phyloP scores from a whole-genome alignment of 108 stramenopile species.

The Skeletonema grethae region DNA sequence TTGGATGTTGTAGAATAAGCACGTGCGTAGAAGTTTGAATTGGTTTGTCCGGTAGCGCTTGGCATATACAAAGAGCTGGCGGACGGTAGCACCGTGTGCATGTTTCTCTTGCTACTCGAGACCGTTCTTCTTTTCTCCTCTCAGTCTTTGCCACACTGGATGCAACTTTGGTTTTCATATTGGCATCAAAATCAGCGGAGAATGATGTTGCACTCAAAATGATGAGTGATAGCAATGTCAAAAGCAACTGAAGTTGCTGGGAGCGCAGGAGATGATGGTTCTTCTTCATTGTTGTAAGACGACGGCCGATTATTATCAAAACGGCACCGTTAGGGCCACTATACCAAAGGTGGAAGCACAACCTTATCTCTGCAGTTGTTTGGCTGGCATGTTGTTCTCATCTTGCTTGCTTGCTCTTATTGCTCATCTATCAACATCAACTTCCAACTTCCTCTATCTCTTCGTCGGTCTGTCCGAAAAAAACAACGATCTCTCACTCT shows the following conservation, averaged over 20 bases:
- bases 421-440: too few relatives aligned
- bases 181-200: constrained; percentile 2
- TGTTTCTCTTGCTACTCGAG: constrained; percentile 8
- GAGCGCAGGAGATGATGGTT: too few relatives aligned
- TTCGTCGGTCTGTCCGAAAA: too few relatives aligned
- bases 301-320: too few relatives aligned
- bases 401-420: too few relatives aligned
- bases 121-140: constrained; percentile 39
- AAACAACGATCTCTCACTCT: neutral
- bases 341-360: too few relatives aligned
- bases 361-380: too few relatives aligned
- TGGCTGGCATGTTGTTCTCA: too few relatives aligned
- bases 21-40: constrained; percentile 23
- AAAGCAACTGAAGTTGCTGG: too few relatives aligned
- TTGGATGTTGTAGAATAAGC: constrained; percentile 55
- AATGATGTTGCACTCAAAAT: neutral
- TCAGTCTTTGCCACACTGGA: constrained; percentile 50
- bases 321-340: too few relatives aligned
- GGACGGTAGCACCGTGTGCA: constrained; percentile 35
- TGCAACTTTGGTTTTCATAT: constrained; percentile 45
- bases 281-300: too few relatives aligned
- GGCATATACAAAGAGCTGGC: constrained; percentile 27
- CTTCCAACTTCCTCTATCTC: too few relatives aligned
- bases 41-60: constrained; percentile 20
- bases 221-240: neutral